Evolutionary conservation across 2,329 filamentous ascomycete genomes (phyloP).

Genomic region (Allantophomopsis lycopodina): DNA sequence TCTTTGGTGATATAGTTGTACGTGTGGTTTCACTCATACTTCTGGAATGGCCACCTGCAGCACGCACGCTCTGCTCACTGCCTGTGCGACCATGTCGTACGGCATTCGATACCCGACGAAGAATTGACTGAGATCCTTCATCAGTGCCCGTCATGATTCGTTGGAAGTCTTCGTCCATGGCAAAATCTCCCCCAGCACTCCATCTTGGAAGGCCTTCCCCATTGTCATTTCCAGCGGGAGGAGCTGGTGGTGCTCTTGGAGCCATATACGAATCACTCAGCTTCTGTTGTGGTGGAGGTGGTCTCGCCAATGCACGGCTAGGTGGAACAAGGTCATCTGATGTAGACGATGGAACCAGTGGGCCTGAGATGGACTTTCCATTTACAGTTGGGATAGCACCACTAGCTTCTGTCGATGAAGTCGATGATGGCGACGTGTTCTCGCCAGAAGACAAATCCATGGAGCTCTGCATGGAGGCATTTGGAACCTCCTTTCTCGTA

Average conservation of each 20-base stretch:
- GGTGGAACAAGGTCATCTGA: constrained; percentile 12
- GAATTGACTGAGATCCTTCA: constrained; percentile 63
- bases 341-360: constrained; percentile 10
- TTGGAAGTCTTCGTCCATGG: constrained; percentile 90
- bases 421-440: constrained; percentile 15
- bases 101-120: constrained; percentile 83
- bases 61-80: constrained; percentile 44
- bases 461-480: constrained; percentile 9
- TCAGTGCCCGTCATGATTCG: constrained; percentile 65
- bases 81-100: constrained; percentile 85
- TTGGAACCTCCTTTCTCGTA: constrained; percentile 47
- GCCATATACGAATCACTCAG: constrained; percentile 19
- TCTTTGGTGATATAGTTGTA: constrained; percentile 49
- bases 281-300: constrained; percentile 26
- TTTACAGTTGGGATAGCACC: constrained; percentile 16
- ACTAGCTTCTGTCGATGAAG: constrained; percentile 16
- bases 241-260: constrained; percentile 18
- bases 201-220: constrained; percentile 59
- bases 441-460: constrained; percentile 15
- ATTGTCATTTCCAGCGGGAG: constrained; percentile 12
- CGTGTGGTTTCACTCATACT: constrained; percentile 55
- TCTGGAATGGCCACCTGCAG: constrained; percentile 37
- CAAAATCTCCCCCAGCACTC: constrained; percentile 77
- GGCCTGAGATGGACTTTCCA: constrained; percentile 17
- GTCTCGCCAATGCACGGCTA: constrained; percentile 16